A percentile compares a stretch with the other conserved stretches of the same genome.
phyloP scores from a whole-genome alignment of 805 yeast species.

The Lachancea sp. region DNA sequence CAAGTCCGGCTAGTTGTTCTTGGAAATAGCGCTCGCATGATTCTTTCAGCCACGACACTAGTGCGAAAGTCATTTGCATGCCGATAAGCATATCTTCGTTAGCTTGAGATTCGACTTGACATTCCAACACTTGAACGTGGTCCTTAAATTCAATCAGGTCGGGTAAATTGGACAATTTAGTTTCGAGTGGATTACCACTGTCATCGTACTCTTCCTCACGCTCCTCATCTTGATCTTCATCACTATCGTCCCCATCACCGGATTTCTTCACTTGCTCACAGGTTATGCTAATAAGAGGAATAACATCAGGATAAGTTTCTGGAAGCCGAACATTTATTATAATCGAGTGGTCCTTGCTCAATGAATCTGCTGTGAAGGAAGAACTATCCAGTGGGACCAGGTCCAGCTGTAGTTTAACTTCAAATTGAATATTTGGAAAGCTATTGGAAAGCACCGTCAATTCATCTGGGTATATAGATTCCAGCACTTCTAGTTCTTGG shows the following conservation, averaged over 20 bases:
- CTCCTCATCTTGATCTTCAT: constrained; percentile 35
- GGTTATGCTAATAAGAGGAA: constrained; percentile 50
- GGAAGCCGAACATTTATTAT: constrained; percentile 65
- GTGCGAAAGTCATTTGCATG: constrained; percentile 82
- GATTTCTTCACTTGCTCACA: constrained; percentile 25
- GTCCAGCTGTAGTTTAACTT: constrained; percentile 54
- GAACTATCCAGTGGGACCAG: constrained; percentile 32
- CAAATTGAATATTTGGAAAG: constrained; percentile 38
- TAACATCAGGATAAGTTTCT: constrained; percentile 71
- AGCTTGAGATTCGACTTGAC: constrained; percentile 36
- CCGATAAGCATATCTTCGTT: constrained; percentile 66
- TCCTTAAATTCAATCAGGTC: constrained; percentile 52
- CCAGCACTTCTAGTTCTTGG: constrained; percentile 85
- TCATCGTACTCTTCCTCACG: constrained; percentile 38
- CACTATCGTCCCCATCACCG: constrained; percentile 13
- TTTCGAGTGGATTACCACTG: constrained; percentile 42
- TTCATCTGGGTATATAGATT: constrained; percentile 93
- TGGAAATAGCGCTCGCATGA: constrained; percentile 65
- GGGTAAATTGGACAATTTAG: constrained; percentile 45
- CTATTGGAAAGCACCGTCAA: constrained; percentile 39
- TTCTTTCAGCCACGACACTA: constrained; percentile 73
- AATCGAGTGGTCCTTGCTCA: constrained; percentile 52
- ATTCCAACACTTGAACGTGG: constrained; percentile 36
- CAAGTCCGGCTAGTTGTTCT: constrained; percentile 47
- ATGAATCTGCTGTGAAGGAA: constrained; percentile 26